Base-by-base conservation (phyloP, 768 basidiomycete species). In the Porpolomopsis calyptriformis region DNA sequence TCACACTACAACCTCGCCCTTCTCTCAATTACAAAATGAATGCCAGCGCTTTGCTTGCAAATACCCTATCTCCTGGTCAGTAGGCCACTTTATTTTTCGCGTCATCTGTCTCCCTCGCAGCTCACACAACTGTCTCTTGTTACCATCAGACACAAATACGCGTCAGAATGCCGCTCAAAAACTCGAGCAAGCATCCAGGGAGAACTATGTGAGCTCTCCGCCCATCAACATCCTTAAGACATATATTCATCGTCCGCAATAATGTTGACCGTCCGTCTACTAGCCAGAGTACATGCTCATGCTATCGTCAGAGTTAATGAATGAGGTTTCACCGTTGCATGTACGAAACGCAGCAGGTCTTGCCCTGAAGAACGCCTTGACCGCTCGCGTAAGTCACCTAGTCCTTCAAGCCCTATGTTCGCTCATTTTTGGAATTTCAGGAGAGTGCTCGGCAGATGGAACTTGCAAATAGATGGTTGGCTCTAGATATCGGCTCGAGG, bases 281-380 rank as follows among this genome's bases (percentile, higher is more conserved):
- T 66, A 94, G 92, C 85, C 88, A 50, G 82, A 80, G 55, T 99
- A 98, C 71, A 85, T 97, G 79, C 61, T 82, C 60, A 90, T 88
- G 74, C 81, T 99, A 51, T 83, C 87, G 14, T 66, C 77, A 14
- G 88, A 91, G 53, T 77, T 99, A 39, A 78, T 81, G 23, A 83
- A 90, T 54, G 89, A 92, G 60, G 67, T 52, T 36, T 75, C 74
- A 4, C 70, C 74, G 11, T 57, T 80, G 26, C 82, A 90, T 61
- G 77, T 93, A 43, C 76, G 96, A 54, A 94, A 88, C 59, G 92
- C 94, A n/a, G 93, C 96, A 19, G 92, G 90, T 61, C 73, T 99
- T 43, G 93, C 94, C 16, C 71, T 99, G 65, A 99, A 98, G 77
- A 99, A 99, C 64, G 78, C 91, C 49, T 66, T 99, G 48, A 77